phyloP scores from a whole-genome alignment of 257 asterid genomes.

The Jacaranda copaia region DNA sequence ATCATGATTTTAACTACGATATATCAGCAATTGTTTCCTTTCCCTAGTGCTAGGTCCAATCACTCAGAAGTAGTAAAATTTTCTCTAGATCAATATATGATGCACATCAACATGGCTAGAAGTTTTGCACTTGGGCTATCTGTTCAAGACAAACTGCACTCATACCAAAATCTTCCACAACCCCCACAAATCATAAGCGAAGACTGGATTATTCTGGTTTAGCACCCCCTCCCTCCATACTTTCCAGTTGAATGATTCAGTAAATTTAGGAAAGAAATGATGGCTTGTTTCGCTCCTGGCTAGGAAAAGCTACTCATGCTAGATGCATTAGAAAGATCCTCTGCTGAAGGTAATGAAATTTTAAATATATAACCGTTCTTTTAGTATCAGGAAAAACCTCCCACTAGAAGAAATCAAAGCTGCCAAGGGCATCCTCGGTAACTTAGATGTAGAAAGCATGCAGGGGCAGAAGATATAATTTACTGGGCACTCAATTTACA shows the following conservation, averaged over 20 bases:
- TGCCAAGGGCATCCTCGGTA: too few relatives aligned
- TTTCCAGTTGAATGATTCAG: background rate
- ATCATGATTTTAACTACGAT: background rate
- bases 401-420: too few relatives aligned
- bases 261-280: background rate
- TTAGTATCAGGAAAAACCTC: too few relatives aligned
- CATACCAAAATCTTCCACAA: background rate
- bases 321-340: background rate
- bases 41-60: background rate
- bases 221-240: background rate
- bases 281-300: background rate
- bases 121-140: background rate
- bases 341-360: background rate
- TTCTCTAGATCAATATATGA: background rate
- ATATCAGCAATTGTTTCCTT: background rate
- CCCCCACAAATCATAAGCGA: background rate
- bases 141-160: background rate
- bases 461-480: too few relatives aligned
- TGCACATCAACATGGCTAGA: background rate
- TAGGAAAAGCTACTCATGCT: background rate
- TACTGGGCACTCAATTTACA: too few relatives aligned
- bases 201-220: background rate
- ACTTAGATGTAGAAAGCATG: too few relatives aligned
- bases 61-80: background rate
- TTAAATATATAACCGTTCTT: too few relatives aligned